Percentiles rank a stretch among this genome's conserved stretches.
Evolutionary conservation across 768 basidiomycete species (phyloP).

Genomic region (Coprinopsis strossmayeri): DNA sequence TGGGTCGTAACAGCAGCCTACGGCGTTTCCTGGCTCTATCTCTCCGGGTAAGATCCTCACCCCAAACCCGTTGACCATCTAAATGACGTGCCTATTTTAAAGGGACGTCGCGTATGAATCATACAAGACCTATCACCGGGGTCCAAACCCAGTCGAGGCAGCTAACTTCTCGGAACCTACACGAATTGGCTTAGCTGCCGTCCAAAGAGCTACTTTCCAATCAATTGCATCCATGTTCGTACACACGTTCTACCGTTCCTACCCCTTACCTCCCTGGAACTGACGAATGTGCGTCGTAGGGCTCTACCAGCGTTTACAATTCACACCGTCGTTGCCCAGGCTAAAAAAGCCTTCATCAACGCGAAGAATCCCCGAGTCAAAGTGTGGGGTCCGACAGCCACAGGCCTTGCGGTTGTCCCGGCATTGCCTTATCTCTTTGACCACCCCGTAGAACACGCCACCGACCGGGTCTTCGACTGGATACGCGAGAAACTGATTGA

Average conservation of each 20-base stretch:
- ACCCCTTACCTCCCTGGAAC: slow-evolving; percentile 5
- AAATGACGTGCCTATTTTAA: slow-evolving; percentile 1
- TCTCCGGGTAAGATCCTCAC: slow-evolving; percentile 37
- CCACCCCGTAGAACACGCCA: slow-evolving; percentile 69
- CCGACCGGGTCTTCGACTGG: slow-evolving; percentile 67
- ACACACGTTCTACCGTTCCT: slow-evolving; percentile 8
- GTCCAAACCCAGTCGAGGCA: slow-evolving; percentile 62
- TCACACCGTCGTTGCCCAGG: slow-evolving; percentile 72
- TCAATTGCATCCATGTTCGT: slow-evolving; percentile 76
- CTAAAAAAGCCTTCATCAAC: slow-evolving; percentile 60
- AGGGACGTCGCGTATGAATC: slow-evolving; percentile 78
- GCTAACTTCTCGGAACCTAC: slow-evolving; percentile 65
- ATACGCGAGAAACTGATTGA: slow-evolving; percentile 50
- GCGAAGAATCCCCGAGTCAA: slow-evolving; percentile 51
- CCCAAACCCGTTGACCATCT: slow-evolving; percentile 2
- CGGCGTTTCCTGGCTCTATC: slow-evolving; percentile 77
- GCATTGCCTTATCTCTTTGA: slow-evolving; percentile 72
- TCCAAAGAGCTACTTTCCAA: slow-evolving; percentile 75
- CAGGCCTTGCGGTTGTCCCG: slow-evolving; percentile 69
- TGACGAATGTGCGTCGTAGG: slow-evolving; percentile 32
- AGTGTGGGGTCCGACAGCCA: slow-evolving; percentile 70
- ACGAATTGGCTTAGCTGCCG: slow-evolving; percentile 61
- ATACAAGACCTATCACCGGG: slow-evolving; percentile 66
- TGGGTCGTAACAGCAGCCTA: slow-evolving; percentile 71
- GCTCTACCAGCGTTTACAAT: slow-evolving; percentile 81